Base-by-base conservation (phyloP, 805 yeast species). In the Yamadazyma tumulicola region DNA sequence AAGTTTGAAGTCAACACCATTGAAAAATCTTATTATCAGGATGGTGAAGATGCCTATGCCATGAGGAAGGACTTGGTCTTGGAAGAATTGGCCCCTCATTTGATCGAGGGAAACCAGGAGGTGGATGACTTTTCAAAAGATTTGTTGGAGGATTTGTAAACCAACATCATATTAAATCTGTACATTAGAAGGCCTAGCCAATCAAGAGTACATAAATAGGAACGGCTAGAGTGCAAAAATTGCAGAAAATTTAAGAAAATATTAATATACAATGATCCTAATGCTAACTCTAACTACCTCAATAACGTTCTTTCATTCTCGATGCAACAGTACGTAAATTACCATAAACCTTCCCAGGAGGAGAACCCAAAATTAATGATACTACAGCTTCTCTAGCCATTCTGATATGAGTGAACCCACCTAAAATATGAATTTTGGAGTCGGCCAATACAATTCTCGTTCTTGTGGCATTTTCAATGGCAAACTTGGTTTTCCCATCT, bases 381-480 rank as follows among this genome's bases (percentile, higher is more conserved):
- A 93, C 96, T 20, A 93, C 96, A 11, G 97, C 81, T 64, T 88
- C 96, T 66, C 97, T 78, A n/a, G 99, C 99, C 82, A 93, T 89
- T 67, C 95, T 79, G 51, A 93, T 93, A 61, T 93, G 96, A 13
- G 95, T 82, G 67, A 86, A 93, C 0, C 98, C 98, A 32, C 99
- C 99, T 35, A 93, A 70, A 43, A 93, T 93, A 61, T 93, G 98
- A 52, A 93, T 89, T 59, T 91, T 93, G 29, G 94, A 78, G 62
- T 93, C 99, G 0, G 99, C 99, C 47, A 93, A 72, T 17, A 93
- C 99, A 27, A 93, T 89, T 71, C 99, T 83, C 9, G 99, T 93
- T 67, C 97, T 79, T 15, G 97, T 91, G 12, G 98, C 97, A 56
- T 93, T 93, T 64, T 93, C 99, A 55, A 93, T 93, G 20, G 98